These are phyloP conservation scores for Acer negundo DNA, from an alignment of 345 rosid species.

Conservation along the genomic window DNA sequence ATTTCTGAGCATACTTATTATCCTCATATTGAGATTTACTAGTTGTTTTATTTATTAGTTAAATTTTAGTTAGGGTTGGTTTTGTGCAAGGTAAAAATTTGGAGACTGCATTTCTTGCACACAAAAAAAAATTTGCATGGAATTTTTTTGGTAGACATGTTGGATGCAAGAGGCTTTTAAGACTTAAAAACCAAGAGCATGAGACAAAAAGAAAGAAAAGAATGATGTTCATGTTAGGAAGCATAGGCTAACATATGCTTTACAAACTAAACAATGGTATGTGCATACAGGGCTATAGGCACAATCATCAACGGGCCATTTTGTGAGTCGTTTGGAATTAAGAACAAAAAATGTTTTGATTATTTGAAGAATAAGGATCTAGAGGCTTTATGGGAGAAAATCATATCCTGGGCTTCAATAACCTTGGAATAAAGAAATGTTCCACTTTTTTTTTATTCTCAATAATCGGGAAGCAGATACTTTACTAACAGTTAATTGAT, in stretches of 20 bases:
- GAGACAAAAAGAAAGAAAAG: background rate
- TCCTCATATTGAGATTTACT: background rate
- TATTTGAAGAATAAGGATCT: background rate
- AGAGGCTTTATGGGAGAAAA: background rate
- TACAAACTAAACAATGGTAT: background rate
- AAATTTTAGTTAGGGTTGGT: background rate
- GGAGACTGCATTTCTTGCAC: background rate
- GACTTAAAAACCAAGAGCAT: background rate
- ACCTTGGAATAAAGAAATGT: background rate
- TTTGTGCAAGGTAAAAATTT: background rate
- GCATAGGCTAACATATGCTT: background rate
- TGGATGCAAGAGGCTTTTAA: background rate
- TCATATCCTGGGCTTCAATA: background rate
- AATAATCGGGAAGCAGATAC: background rate
- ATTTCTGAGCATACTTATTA: background rate
- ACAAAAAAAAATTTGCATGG: background rate
- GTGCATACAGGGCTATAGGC: background rate
- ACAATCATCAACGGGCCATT: background rate
- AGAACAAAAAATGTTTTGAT: background rate
- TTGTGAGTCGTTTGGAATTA: background rate
- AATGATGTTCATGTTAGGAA: background rate
- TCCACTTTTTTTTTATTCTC: background rate
- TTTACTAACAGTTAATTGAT: background rate
- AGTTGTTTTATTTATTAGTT: background rate
- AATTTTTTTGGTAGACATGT: background rate